Conservation (phyloP, 305 asterid genomes). For the Fraxinus floribunda region DNA sequence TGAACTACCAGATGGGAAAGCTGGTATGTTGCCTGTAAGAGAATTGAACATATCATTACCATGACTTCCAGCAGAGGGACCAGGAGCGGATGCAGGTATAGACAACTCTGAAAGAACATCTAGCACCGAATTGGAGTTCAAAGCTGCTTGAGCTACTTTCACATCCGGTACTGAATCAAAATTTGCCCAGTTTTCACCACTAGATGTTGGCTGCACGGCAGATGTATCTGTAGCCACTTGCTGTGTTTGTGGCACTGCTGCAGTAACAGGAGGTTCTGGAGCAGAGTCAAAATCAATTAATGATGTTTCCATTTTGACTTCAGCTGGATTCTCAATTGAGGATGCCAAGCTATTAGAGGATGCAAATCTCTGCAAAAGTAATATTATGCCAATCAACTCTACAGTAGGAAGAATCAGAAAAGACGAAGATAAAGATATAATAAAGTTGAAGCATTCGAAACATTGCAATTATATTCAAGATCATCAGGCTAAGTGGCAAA, state of each 20-base stretch:
- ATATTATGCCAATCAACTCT: slow-evolving; percentile 15
- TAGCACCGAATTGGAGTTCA: slow-evolving; percentile 54
- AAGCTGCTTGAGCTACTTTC: slow-evolving; percentile 54
- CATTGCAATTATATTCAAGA: slow-evolving; percentile 14
- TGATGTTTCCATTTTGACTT: slow-evolving; percentile 70
- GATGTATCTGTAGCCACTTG: slow-evolving; percentile 42
- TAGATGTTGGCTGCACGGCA: slow-evolving; percentile 41
- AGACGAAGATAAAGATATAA: background rate
- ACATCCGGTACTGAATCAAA: slow-evolving; percentile 71
- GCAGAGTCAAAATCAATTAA: slow-evolving; percentile 89
- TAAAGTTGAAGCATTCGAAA: background rate
- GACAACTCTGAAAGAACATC: slow-evolving; percentile 68
- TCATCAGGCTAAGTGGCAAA: slow-evolving; percentile 14
- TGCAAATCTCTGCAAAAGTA: slow-evolving; percentile 71
- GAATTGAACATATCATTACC: slow-evolving; percentile 26
- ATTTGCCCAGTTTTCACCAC: slow-evolving; percentile 86
- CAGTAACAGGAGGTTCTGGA: slow-evolving; percentile 67
- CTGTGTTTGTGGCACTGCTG: slow-evolving; percentile 43
- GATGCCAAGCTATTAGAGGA: slow-evolving; percentile 95
- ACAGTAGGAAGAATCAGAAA: slow-evolving; percentile 21
- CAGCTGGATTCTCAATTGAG: slow-evolving; percentile 68
- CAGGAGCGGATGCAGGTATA: slow-evolving; percentile 56
- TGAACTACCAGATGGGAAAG: slow-evolving; percentile 42
- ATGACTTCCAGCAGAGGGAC: slow-evolving; percentile 29
- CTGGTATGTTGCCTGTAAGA: slow-evolving; percentile 32